These are phyloP conservation scores for Sesbania bispinosa DNA, from an alignment of 306 rosid species.

Conservation along the genomic window DNA sequence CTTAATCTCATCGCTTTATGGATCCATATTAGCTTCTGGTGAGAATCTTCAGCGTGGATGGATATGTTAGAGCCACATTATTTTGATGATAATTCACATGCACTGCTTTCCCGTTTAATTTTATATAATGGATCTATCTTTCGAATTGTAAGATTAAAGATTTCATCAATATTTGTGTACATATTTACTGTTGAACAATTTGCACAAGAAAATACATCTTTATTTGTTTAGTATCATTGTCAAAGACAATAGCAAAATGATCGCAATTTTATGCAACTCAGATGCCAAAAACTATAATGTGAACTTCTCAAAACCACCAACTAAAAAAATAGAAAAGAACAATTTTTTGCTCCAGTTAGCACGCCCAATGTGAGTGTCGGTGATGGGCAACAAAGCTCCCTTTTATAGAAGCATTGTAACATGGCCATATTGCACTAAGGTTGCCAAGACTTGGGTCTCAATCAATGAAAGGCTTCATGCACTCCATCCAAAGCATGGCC, in stretches of 20 bases:
- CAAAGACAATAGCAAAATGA: neutral
- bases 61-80: neutral
- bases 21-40: neutral
- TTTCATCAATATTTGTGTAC: neutral
- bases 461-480: slow-evolving; percentile 16
- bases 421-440: neutral
- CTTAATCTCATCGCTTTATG: neutral
- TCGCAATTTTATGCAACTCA: neutral
- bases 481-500: slow-evolving; percentile 13
- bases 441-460: slow-evolving; percentile 14
- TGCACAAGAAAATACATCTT: neutral
- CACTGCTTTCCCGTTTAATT: neutral
- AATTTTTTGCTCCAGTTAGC: slow-evolving; percentile 13
- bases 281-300: neutral
- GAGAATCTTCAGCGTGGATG: neutral
- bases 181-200: neutral
- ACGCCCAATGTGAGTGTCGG: slow-evolving; percentile 26
- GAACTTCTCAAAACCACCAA: neutral
- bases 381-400: slow-evolving; percentile 21
- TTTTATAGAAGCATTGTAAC: slow-evolving; percentile 6
- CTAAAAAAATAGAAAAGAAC: neutral
- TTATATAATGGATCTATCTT: neutral
- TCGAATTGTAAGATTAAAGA: neutral
- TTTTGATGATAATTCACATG: neutral
- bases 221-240: neutral